Evolutionary conservation across 2,329 filamentous ascomycete species (phyloP).

Genomic region (Xylariaceae sp.): DNA sequence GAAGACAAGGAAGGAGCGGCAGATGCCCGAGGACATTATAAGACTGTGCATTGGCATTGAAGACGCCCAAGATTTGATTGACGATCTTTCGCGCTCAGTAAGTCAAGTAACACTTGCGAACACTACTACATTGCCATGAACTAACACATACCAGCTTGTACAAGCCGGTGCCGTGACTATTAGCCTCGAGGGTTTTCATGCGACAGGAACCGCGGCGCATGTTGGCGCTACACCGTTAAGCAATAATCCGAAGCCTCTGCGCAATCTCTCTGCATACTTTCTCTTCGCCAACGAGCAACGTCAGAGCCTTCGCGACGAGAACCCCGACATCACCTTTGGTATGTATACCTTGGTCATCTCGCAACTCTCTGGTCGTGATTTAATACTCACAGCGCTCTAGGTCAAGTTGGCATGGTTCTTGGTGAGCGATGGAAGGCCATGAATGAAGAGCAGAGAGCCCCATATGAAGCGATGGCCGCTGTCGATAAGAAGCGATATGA

Average conservation of each 20-base stretch:
- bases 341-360: constrained; percentile 46
- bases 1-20: constrained; percentile 85
- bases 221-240: constrained; percentile 24
- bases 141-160: constrained; percentile 67
- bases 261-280: constrained; percentile 99
- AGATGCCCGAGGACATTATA: constrained; percentile 97
- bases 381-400: constrained; percentile 48
- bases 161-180: constrained; percentile 93
- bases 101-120: constrained; percentile 48
- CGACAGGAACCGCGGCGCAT: constrained; percentile 45
- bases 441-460: constrained; percentile 87
- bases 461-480: constrained; percentile 96
- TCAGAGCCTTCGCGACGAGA: constrained; percentile 97
- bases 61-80: constrained; percentile 87
- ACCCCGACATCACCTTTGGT: constrained; percentile 97
- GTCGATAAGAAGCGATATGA: constrained; percentile 99
- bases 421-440: constrained; percentile 99
- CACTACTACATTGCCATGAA: constrained; percentile 4
- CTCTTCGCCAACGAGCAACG: constrained; percentile 99
- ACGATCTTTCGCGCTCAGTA: constrained; percentile 90
- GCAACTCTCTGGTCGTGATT: not conserved
- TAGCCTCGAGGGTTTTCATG: constrained; percentile 81
- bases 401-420: constrained; percentile 96
- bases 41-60: constrained; percentile 96
- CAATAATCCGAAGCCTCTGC: no score